These are phyloP conservation scores for Kazachstania martiniae DNA, from an alignment of 805 yeast species.

Conservation along the genomic window DNA sequence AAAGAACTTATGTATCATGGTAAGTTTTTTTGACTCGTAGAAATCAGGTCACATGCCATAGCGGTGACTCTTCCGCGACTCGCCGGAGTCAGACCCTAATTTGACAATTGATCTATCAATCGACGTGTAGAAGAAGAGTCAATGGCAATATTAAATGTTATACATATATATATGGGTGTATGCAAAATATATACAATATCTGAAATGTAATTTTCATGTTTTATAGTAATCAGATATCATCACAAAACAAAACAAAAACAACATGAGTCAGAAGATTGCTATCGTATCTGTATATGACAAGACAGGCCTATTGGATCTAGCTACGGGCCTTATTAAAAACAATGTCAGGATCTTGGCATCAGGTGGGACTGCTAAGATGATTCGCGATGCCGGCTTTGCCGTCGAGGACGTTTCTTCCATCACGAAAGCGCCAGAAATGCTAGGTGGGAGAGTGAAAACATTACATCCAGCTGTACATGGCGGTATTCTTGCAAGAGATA, in stretches of 20 bases:
- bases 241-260: not conserved
- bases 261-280: constrained; percentile 54
- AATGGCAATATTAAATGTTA: too few relatives aligned
- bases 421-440: constrained; percentile 97
- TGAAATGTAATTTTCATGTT: too few relatives aligned
- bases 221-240: not conserved
- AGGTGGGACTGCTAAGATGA: constrained; percentile 91
- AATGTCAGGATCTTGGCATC: constrained; percentile 88
- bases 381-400: constrained; percentile 95
- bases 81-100: too few relatives aligned
- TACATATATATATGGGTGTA: too few relatives aligned
- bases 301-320: constrained; percentile 89
- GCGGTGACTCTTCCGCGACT: too few relatives aligned
- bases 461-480: constrained; percentile 98
- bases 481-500: constrained; percentile 87
- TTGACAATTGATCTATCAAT: too few relatives aligned
- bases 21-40: too few relatives aligned
- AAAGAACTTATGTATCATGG: too few relatives aligned
- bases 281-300: constrained; percentile 94
- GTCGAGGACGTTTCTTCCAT: constrained; percentile 90
- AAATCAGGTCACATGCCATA: too few relatives aligned
- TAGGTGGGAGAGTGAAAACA: constrained; percentile 96
- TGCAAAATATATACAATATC: too few relatives aligned
- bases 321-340: constrained; percentile 82
- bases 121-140: too few relatives aligned